These are phyloP conservation scores for Penicillium sp. DNA, from an alignment of 2,329 filamentous ascomycete species.

Conservation along the genomic window DNA sequence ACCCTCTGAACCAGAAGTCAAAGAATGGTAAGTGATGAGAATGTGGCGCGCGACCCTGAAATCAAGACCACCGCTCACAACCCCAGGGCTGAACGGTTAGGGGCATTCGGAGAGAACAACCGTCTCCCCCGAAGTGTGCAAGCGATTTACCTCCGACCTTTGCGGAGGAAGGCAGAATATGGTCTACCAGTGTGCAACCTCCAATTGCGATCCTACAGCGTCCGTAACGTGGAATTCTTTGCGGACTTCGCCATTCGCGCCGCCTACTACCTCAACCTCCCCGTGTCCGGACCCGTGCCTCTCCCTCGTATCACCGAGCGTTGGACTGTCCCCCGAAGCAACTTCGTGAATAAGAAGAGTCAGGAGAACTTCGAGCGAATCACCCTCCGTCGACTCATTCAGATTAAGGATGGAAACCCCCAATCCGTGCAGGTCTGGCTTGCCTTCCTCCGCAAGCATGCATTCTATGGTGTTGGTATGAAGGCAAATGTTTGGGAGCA, in stretches of 20 bases:
- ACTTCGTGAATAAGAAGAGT: slow-evolving; percentile 95
- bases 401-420: slow-evolving; percentile 88
- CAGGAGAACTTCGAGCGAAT: slow-evolving; percentile 98
- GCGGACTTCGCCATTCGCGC: slow-evolving; percentile 91
- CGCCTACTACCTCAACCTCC: slow-evolving; percentile 88
- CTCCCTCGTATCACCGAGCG: slow-evolving; percentile 84
- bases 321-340: slow-evolving; percentile 87
- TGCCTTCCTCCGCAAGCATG: slow-evolving; percentile 86
- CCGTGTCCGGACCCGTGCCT: slow-evolving; percentile 81
- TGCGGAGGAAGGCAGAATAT: slow-evolving; percentile 72
- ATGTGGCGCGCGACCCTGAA: not conserved
- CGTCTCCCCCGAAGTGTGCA: slow-evolving; percentile 79
- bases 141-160: slow-evolving; percentile 80
- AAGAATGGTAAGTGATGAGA: slow-evolving; percentile 32
- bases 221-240: slow-evolving; percentile 91
- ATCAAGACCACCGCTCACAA: slow-evolving; percentile 8
- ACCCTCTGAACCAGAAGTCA: slow-evolving; percentile 17
- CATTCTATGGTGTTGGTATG: slow-evolving; percentile 96
- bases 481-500: slow-evolving; percentile 98
- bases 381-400: slow-evolving; percentile 80
- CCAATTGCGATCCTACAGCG: slow-evolving; percentile 86
- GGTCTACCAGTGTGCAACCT: slow-evolving; percentile 86
- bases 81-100: slow-evolving; percentile 39
- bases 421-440: slow-evolving; percentile 91
- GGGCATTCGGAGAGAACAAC: slow-evolving; percentile 35